Evolutionary conservation across 331 rosid genomes (phyloP).

Genomic region (Ulmus americana): DNA sequence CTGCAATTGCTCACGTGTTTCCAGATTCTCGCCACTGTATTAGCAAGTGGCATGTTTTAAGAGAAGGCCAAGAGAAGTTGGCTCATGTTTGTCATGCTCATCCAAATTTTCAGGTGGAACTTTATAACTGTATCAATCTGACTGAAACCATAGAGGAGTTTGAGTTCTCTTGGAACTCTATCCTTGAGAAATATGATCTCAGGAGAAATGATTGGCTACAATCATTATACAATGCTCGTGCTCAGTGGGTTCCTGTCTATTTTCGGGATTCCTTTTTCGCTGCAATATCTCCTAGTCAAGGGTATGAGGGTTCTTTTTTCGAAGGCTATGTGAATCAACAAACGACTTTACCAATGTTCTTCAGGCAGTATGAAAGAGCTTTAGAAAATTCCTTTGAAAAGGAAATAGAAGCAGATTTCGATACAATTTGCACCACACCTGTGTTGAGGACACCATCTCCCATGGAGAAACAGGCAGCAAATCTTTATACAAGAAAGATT

Average conservation of each 20-base stretch:
- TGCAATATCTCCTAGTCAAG: conserved; percentile 68
- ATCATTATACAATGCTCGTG: conserved; percentile 60
- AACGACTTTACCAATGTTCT: conserved; percentile 80
- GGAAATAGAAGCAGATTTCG: conserved; percentile 84
- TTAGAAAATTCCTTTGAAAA: conserved; percentile 68
- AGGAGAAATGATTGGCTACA: conserved; percentile 81
- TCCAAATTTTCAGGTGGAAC: conserved; percentile 78
- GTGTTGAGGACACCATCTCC: conserved; percentile 86
- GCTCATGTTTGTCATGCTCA: conserved; percentile 65
- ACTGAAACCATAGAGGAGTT: conserved; percentile 94
- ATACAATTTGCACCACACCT: conserved; percentile 66
- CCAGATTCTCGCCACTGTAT: conserved; percentile 81
- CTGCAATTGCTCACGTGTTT: conserved; percentile 71
- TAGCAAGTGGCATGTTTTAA: conserved; percentile 81
- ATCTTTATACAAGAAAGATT: conserved; percentile 71
- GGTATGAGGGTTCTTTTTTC: conserved; percentile 67
- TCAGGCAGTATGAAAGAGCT: conserved; percentile 85
- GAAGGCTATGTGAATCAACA: conserved; percentile 81
- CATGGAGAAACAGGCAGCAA: conserved; percentile 91
- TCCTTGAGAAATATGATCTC: conserved; percentile 78
- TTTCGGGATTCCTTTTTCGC: conserved; percentile 86
- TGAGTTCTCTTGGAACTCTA: conserved; percentile 73
- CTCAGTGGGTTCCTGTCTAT: conserved; percentile 86
- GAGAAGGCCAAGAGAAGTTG: conserved; percentile 89
- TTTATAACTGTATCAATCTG: conserved; percentile 81